Percentiles rank a stretch among this genome's conserved stretches.
Evolutionary conservation across 768 basidiomycete genomes (phyloP).

Genomic region (Phaeotremella skinneri): DNA sequence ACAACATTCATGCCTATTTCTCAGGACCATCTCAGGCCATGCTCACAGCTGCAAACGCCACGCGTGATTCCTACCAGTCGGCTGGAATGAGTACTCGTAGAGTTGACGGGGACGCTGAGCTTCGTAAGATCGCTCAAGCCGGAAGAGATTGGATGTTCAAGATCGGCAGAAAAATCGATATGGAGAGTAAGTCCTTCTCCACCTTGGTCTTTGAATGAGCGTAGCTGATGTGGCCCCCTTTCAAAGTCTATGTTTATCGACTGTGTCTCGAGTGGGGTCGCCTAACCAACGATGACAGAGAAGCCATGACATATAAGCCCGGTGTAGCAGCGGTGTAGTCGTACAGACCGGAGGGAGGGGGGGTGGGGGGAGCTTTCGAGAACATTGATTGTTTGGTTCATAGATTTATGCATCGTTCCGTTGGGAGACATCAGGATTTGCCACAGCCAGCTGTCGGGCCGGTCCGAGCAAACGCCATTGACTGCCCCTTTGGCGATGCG

Average conservation of each 20-base stretch:
- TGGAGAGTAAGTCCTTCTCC: conserved; percentile 67
- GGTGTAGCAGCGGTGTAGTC: not conserved
- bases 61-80: conserved; percentile 48
- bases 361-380: not conserved
- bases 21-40: conserved; percentile 72
- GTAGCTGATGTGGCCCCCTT: conserved; percentile 14
- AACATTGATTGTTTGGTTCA: not conserved
- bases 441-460: no score
- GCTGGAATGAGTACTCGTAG: conserved; percentile 47
- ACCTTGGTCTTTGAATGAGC: conserved; percentile 12
- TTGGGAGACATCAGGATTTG: no score
- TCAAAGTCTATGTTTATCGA: conserved; percentile 64
- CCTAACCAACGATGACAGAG: conserved; percentile 78
- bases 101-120: conserved; percentile 66
- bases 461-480: no score
- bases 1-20: conserved; percentile 91
- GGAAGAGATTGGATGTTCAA: conserved; percentile 91
- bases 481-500: no score
- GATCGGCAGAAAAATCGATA: conserved; percentile 76
- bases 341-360: not conserved
- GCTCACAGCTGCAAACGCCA: conserved; percentile 59
- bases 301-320: conserved; percentile 53
- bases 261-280: conserved; percentile 85
- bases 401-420: not conserved
- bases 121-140: conserved; percentile 79